A percentile compares a stretch with the other conserved stretches of the same genome.
Evolutionary conservation across 2,329 filamentous ascomycete species (phyloP).

Genomic region (Amauroascus niger): DNA sequence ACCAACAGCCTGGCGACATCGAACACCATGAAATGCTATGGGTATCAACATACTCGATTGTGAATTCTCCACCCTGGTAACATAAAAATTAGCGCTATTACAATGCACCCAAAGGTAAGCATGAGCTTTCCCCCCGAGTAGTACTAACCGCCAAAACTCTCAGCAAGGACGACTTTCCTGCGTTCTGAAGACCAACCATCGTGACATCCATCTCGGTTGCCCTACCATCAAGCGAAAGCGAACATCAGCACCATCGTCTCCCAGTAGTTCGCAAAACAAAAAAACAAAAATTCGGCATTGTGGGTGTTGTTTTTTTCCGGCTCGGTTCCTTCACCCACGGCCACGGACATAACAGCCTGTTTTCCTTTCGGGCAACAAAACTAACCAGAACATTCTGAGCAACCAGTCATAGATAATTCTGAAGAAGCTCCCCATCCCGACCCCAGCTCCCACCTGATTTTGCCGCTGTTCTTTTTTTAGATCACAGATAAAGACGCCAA

Average conservation of each 20-base stretch:
- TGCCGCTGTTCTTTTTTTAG: too few relatives aligned
- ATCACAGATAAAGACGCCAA: not conserved
- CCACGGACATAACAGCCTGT: not conserved
- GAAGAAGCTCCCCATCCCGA: slow-evolving; percentile 79
- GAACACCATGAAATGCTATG: not conserved
- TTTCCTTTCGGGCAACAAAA: not conserved
- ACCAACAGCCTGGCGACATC: slow-evolving; percentile 16
- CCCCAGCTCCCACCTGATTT: slow-evolving; percentile 9
- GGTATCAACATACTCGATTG: slow-evolving; percentile 71
- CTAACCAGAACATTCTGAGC: slow-evolving; percentile 87
- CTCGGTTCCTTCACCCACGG: not conserved
- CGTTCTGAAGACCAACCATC: slow-evolving; percentile 96
- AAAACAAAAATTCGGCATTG: not conserved
- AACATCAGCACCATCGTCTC: not conserved
- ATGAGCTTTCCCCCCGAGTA: not conserved
- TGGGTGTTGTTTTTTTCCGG: not conserved
- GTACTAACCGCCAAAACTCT: slow-evolving; percentile 81
- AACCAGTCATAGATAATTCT: slow-evolving; percentile 97
- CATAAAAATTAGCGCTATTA: slow-evolving; percentile 27
- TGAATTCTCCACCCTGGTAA: slow-evolving; percentile 87
- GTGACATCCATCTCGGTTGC: slow-evolving; percentile 99
- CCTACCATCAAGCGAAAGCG: slow-evolving; percentile 44
- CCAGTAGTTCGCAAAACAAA: too few relatives aligned
- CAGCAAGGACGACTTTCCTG: slow-evolving; percentile 91
- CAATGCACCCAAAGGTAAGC: not conserved